Base-by-base conservation (phyloP, 352 stramenopile species). In the Phytophthora sp. region DNA sequence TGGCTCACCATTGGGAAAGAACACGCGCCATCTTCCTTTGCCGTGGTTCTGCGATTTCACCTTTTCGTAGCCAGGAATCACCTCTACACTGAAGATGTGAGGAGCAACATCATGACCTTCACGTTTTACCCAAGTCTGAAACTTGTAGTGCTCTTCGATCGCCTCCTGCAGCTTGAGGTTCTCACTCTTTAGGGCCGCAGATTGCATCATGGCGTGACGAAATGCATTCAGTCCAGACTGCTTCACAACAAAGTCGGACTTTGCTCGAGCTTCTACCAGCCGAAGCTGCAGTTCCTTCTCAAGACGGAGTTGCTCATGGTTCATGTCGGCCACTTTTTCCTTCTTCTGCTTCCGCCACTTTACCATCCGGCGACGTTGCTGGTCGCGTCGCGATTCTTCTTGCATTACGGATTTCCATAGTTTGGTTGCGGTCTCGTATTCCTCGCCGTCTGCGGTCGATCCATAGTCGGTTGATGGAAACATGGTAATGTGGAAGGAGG, bases 291-390 rank as follows among this genome's bases (percentile, higher is more conserved):
- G 23, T 13, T 55, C 21, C 20, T 44, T 44, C 32, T 55, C 48
- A 5, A 55, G 48, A 24, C 28, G 38, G 10, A 32, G 48, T 13
- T 32, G 48, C 18, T 55, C 48, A 12, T 55, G 31, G 13, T 27
- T 32, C 48, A 55, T n/a, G 15, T n/a, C 8, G 7, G n/a, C 13
- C 12, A 41, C 8, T 30, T 23, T 17, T 31, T 18, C 31, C 31
- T 54, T 54, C 31, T 55, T 55, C 31, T 44, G 32, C 8, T 12
- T 20, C 12, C 48, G 31, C 46, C 46, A 54, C 12, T n/a, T 42
- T 10, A 35, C 20, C 48, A 55, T 55, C 48, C 48, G 48, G n/a
- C 28, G 3, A 18, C 48, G 48, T 17, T 55, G 32, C 21, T 35
- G 21, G 7, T 55, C 48, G 4, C 32, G 48, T 23, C 28, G 31